Evolutionary conservation across 75 land plant species (phyloP).

Genomic region (Picea glauca): DNA sequence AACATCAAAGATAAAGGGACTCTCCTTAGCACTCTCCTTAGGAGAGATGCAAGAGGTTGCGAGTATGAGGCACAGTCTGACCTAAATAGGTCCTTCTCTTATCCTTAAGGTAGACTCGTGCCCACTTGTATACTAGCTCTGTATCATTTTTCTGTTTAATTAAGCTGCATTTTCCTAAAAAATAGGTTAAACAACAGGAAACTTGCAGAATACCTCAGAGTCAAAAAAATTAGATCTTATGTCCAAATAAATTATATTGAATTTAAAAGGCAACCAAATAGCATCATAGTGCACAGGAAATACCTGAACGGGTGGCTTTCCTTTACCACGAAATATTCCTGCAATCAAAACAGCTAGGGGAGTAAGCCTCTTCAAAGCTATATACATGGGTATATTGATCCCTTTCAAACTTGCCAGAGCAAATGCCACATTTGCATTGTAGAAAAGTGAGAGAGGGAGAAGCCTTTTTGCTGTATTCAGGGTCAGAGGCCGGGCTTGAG

Average conservation of each 20-base stretch:
- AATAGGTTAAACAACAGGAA: background rate
- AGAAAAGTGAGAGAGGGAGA: slow-evolving; percentile 82
- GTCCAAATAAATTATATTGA: background rate
- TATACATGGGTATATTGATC: slow-evolving; percentile 96
- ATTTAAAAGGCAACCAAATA: background rate
- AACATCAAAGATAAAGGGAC: no score
- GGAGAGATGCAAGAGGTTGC: no score
- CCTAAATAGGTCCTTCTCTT: no score
- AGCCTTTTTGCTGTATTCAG: slow-evolving; percentile 66
- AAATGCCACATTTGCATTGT: slow-evolving; percentile 99
- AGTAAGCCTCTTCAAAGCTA: slow-evolving; percentile 94
- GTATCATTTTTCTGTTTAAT: no score
- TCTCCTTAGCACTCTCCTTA: no score
- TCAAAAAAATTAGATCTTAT: background rate
- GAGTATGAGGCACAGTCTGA: no score
- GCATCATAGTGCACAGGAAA: background rate
- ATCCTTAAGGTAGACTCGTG: no score
- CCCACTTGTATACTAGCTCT: no score
- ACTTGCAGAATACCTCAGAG: background rate
- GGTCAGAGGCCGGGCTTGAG: slow-evolving; percentile 37
- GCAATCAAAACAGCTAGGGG: slow-evolving; percentile 84
- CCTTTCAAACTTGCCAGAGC: slow-evolving; percentile 95
- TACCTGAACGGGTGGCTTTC: slow-evolving; percentile 69
- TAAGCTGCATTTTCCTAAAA: no score
- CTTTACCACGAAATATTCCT: slow-evolving; percentile 76